Evolutionary conservation across 2,329 filamentous ascomycete genomes (phyloP), one percentile per base, ranked within the genome.

Genomic region (Aspergillus uvarum): DNA sequence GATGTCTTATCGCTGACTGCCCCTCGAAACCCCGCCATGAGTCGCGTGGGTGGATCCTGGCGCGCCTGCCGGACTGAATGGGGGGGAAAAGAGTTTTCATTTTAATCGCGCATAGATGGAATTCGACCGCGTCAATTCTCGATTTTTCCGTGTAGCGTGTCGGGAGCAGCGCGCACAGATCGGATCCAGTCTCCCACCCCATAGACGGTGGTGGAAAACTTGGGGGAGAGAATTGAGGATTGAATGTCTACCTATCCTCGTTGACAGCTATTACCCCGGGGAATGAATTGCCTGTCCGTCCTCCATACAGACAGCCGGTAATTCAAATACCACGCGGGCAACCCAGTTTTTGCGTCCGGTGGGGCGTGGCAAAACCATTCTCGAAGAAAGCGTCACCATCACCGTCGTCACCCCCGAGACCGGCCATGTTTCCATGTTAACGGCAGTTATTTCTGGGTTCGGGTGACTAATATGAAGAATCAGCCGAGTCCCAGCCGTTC

Each of bases 341-440:
- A 47, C n/a, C 29, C 42, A 47, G 31, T 35, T 29, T 55, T 44
- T 47, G 26, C 42, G 42, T 12, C 19, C 22, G 48, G 71, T 69
- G 65, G 70, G 68, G 67, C 70, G 72, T 74, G 72, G 72, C 72
- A 70, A 72, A 71, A 67, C 61, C 62, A 70, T 69, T 47, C 68
- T 73, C 65, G 68, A 72, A 63, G 55, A 66, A 68, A 63, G 59
- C 59, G 32, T 64, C 54, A 58, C 55, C 54, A 62, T 59, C 58
- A 47, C 54, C 59, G 58, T 60, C 48, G 54, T 16, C 22, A 32
- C n/a, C 53, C 61, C 65, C 65, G 65, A 67, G 57, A 70, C 69
- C 70, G 70, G 71, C 49, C 29, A 54, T 48, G 44, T 57, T 58
- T 38, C 56, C 55, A 51, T 51, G 60, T 59, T 61, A 56, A 53